These are phyloP conservation scores for Coniferiporia sulphurascens DNA, from an alignment of 1,284 basidiomycete species.

Conservation along the genomic window DNA sequence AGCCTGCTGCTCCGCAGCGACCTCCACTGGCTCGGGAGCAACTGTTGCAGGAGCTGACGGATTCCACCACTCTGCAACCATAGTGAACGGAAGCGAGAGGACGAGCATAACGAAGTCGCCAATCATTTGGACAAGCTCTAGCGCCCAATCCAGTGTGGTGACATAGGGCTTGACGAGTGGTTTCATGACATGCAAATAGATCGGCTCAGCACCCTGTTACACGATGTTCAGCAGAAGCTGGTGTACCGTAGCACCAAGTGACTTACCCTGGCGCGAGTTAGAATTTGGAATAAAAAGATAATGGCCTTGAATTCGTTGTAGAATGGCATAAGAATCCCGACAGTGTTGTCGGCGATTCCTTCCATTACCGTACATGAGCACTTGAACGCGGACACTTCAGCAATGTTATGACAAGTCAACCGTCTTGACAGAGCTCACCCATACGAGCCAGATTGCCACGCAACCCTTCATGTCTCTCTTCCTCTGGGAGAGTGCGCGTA, in stretches of 20 bases:
- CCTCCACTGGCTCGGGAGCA: not conserved
- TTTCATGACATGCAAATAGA: slow-evolving; percentile 69
- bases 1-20: not conserved
- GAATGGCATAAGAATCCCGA: slow-evolving; percentile 70
- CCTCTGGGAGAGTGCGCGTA: slow-evolving; percentile 61
- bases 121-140: slow-evolving; percentile 52
- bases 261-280: slow-evolving; percentile 70
- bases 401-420: not conserved
- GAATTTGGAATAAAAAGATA: slow-evolving; percentile 61
- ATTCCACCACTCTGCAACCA: slow-evolving; percentile 41
- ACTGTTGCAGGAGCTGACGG: slow-evolving; percentile 16
- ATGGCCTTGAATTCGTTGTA: slow-evolving; percentile 74
- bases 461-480: slow-evolving; percentile 81
- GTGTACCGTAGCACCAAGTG: not conserved
- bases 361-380: slow-evolving; percentile 63
- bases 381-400: slow-evolving; percentile 30
- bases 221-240: slow-evolving; percentile 10
- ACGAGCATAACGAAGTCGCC: slow-evolving; percentile 63
- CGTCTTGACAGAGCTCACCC: slow-evolving; percentile 45
- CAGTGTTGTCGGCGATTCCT: slow-evolving; percentile 51
- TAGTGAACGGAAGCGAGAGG: slow-evolving; percentile 47
- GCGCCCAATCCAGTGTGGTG: slow-evolving; percentile 50
- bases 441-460: slow-evolving; percentile 76
- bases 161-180: slow-evolving; percentile 67
- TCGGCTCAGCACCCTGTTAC: slow-evolving; percentile 69